Conservation (phyloP, 345 rosid species). For the Populus simonii region DNA sequence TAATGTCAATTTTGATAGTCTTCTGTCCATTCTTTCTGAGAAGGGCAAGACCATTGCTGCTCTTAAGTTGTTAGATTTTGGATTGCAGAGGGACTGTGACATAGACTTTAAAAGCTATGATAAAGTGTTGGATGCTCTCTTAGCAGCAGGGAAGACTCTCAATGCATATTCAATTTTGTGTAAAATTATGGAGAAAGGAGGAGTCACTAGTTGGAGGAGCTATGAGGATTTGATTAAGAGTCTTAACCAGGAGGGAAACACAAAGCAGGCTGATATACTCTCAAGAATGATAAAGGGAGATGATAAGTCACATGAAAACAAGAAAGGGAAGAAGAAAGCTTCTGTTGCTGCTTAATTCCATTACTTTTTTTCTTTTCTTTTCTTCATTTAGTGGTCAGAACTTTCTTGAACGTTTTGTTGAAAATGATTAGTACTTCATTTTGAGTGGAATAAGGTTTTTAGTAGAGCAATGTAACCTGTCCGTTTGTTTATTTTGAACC, state of each 20-base stretch:
- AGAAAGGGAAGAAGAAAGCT: constrained; percentile 14
- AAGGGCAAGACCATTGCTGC: constrained; percentile 89
- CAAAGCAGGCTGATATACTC: constrained; percentile 85
- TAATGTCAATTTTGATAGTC: constrained; percentile 52
- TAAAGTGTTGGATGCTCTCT: constrained; percentile 78
- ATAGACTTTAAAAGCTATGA: constrained; percentile 64
- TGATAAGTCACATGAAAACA: constrained; percentile 3
- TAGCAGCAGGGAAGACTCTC: constrained; percentile 80
- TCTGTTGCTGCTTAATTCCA: constrained; percentile 1
- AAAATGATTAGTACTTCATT: not conserved
- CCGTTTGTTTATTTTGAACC: constrained; percentile 6
- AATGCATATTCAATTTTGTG: constrained; percentile 80
- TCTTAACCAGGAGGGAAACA: constrained; percentile 77
- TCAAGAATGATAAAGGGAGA: constrained; percentile 60
- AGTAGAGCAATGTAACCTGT: not conserved
- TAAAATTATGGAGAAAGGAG: constrained; percentile 80
- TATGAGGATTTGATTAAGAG: constrained; percentile 62
- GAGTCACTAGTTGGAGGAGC: constrained; percentile 63
- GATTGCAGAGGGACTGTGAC: constrained; percentile 62
- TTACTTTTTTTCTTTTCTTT: not conserved
- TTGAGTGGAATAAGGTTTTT: not conserved
- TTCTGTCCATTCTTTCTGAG: constrained; percentile 58
- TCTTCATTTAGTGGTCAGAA: not conserved
- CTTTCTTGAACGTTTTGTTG: not conserved
- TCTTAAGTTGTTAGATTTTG: constrained; percentile 65